Evolutionary conservation across 129 eudicot species (phyloP).

Genomic region (Flaveria trinervia): DNA sequence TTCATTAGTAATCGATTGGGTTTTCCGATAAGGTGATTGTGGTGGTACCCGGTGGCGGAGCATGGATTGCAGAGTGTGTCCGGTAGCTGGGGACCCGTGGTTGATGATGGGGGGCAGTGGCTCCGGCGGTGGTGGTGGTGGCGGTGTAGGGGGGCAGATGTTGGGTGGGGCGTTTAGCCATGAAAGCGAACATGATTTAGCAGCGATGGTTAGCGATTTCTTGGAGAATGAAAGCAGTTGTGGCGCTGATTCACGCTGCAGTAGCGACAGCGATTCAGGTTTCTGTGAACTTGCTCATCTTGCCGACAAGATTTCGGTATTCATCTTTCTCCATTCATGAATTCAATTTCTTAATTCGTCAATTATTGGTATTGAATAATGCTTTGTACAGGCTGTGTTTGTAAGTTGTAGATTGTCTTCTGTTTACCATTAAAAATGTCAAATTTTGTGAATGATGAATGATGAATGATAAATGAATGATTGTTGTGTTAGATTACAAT

Average conservation of each 20-base stretch:
- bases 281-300: constrained; percentile 69
- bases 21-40: not conserved
- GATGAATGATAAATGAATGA: not conserved
- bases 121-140: constrained; percentile 33
- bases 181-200: constrained; percentile 92
- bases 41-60: constrained; percentile 42
- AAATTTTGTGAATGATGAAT: not conserved
- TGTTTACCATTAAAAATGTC: not conserved
- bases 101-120: constrained; percentile 42
- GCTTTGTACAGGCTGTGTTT: not conserved
- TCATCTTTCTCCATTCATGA: not conserved
- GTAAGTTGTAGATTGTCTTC: not conserved
- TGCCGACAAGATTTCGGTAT: constrained; percentile 74
- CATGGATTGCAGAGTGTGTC: constrained; percentile 67
- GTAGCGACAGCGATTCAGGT: constrained; percentile 87
- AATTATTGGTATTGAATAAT: constrained; percentile 17
- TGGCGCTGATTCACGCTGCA: constrained; percentile 66
- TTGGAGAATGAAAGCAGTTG: constrained; percentile 72
- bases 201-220: constrained; percentile 82
- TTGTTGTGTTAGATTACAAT: not conserved
- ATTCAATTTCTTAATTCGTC: constrained; percentile 7
- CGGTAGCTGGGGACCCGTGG: constrained; percentile 59
- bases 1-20: not conserved
- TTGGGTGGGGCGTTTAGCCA: constrained; percentile 53
- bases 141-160: constrained; percentile 34